phyloP scores from a whole-genome alignment of 257 asterid species.

The Nicotiana otophora region DNA sequence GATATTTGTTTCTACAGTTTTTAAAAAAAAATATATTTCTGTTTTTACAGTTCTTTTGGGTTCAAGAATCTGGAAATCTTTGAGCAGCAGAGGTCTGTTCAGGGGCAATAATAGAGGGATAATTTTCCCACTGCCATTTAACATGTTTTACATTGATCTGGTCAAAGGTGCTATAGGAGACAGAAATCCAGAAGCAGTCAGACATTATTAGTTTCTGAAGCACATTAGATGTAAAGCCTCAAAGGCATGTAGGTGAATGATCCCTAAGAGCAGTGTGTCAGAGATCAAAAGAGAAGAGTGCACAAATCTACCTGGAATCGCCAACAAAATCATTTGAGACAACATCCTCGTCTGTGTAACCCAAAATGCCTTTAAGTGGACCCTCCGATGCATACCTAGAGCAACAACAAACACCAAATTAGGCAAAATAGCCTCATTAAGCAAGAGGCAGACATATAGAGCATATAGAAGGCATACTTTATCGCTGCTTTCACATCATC shows the following conservation, averaged over 20 bases:
- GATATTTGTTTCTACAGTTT: background rate
- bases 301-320: slow-evolving; percentile 62
- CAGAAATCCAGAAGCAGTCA: background rate
- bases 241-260: background rate
- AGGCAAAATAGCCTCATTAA: background rate
- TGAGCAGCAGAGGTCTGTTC: background rate
- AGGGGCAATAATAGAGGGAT: background rate
- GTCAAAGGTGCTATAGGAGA: background rate
- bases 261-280: background rate
- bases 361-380: slow-evolving; percentile 84
- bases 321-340: slow-evolving; percentile 98
- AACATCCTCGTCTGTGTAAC: slow-evolving; percentile 97
- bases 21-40: background rate
- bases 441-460: background rate
- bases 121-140: background rate
- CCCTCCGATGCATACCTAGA: slow-evolving; percentile 92
- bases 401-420: background rate
- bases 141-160: background rate
- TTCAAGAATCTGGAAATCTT: background rate
- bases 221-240: background rate
- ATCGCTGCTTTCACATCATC: slow-evolving; percentile 95
- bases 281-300: background rate
- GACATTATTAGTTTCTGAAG: background rate
- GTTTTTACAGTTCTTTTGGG: background rate
- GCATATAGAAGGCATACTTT: slow-evolving; percentile 40